Evolutionary conservation across 2,329 filamentous ascomycete species (phyloP), one percentile per base, ranked within the genome.

Genomic region (Pseudogymnoascus sp.): DNA sequence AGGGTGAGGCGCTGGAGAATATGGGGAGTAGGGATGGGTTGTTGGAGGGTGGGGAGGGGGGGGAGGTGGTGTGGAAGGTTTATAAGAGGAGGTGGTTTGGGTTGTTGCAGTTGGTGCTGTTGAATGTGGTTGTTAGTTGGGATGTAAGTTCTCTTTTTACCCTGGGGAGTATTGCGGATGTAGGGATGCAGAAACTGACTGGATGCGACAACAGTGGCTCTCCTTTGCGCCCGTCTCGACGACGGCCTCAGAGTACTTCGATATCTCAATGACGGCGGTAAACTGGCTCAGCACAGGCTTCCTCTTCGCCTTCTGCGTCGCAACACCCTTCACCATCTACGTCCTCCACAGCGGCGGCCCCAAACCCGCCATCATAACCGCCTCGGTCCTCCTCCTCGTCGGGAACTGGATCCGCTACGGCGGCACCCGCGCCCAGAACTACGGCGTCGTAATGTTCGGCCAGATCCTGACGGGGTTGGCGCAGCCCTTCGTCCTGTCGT

Each of bases 81-180:
- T 97, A 97, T 74, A 93, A 89, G 77, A 84, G 91, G 71, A 84
- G 95, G 51, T 99, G 91, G 86, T 90, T 96, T 74, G 95, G 95
- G 0, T 79, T 99, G 61, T 77, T 84, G 21, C 90, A 96, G 75
- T 77, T 97, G 72, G 88, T 92, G 5, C 76, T 97, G 71, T 80
- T 97, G 76, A 99, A 97, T 74, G 88, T 97, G 63, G 85, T 97
- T 66, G 88, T 96, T 45, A 96, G 90, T 72, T 97, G 93, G 93
- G 91, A 96, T 83, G 91, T 95, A 82, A 81, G 91, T 86, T 45
- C 18, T 1, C 37, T 59, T 64, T 31, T 29, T 37, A 40, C 29
- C 6, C 16, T 21, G 2, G 29, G 29, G 16, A 7, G 29, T 10
- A 7, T 18, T 18, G 6, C 23, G 12, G 8, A 31, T n/a, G 26